A percentile compares a stretch with the other conserved stretches of the same genome.
phyloP scores from a whole-genome alignment of 1,284 basidiomycete genomes.

The Cryptococcus jaspeensis region DNA sequence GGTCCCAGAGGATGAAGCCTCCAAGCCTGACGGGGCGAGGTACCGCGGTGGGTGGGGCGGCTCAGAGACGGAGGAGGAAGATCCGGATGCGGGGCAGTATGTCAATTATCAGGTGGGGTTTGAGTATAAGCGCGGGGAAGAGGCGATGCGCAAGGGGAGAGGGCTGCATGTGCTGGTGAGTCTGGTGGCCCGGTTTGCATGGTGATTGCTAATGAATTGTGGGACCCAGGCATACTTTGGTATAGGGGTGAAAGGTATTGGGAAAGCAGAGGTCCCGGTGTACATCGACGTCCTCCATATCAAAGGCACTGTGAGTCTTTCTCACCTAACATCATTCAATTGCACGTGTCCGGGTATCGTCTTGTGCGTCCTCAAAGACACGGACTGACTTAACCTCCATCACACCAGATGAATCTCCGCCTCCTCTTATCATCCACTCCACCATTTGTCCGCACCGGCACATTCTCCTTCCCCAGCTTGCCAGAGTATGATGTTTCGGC shows the following conservation, averaged over 20 bases:
- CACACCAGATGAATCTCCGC: slow-evolving; percentile 35
- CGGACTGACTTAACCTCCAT: background rate
- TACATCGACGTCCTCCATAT: slow-evolving; percentile 44
- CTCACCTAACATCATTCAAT: background rate
- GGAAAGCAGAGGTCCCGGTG: slow-evolving; percentile 43
- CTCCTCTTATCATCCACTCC: slow-evolving; percentile 49
- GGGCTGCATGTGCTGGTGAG: slow-evolving; percentile 45
- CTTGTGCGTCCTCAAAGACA: too few species aligned
- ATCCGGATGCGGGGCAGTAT: slow-evolving; percentile 42
- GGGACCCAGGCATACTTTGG: slow-evolving; percentile 42
- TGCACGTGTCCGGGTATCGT: too few species aligned
- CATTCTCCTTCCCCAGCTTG: slow-evolving; percentile 46
- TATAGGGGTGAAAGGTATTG: slow-evolving; percentile 47
- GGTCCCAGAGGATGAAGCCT: background rate
- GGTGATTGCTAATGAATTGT: background rate
- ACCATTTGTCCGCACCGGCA: slow-evolving; percentile 47
- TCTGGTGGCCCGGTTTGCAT: background rate
- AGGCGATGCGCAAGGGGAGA: slow-evolving; percentile 35
- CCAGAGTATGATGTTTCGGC: slow-evolving; percentile 51
- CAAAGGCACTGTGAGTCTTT: slow-evolving; percentile 31
- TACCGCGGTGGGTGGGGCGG: slow-evolving; percentile 12
- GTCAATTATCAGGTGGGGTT: slow-evolving; percentile 51
- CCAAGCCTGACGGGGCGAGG: slow-evolving; percentile 9
- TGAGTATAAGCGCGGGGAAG: slow-evolving; percentile 33
- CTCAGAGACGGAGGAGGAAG: slow-evolving; percentile 25